Conservation (phyloP, 1,284 basidiomycete genomes). For the Pterulicium gracile region DNA sequence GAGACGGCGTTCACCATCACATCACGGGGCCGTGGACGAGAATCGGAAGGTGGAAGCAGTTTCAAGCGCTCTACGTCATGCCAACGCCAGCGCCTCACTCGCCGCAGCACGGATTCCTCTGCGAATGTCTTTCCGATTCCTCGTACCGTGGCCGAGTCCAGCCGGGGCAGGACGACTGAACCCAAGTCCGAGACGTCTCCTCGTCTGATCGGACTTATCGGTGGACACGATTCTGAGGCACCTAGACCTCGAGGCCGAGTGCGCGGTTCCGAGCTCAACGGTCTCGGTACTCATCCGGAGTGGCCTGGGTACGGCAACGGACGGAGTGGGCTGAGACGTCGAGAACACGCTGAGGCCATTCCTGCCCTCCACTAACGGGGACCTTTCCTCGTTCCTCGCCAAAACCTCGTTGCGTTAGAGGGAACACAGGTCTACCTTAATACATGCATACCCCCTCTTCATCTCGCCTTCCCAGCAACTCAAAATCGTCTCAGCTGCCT, state of each 20-base stretch:
- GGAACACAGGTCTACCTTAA: no score
- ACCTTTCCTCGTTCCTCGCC: slow-evolving; percentile 9
- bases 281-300: neutral
- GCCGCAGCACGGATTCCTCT: neutral
- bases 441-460: no score
- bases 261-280: neutral
- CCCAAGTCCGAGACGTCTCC: neutral
- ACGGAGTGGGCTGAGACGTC: neutral
- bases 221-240: neutral
- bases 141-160: neutral
- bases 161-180: neutral
- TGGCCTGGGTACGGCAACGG: neutral
- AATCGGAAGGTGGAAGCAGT: neutral
- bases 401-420: no score
- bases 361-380: neutral
- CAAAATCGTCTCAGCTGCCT: no score
- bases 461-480: no score
- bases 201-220: neutral
- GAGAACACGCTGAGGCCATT: neutral
- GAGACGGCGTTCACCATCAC: neutral
- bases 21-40: neutral
- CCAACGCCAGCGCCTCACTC: neutral
- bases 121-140: neutral
- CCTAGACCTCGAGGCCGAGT: neutral
- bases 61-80: neutral